Base-by-base conservation (phyloP, 1,139 yeast species). In the Candida tetrigidarum region DNA sequence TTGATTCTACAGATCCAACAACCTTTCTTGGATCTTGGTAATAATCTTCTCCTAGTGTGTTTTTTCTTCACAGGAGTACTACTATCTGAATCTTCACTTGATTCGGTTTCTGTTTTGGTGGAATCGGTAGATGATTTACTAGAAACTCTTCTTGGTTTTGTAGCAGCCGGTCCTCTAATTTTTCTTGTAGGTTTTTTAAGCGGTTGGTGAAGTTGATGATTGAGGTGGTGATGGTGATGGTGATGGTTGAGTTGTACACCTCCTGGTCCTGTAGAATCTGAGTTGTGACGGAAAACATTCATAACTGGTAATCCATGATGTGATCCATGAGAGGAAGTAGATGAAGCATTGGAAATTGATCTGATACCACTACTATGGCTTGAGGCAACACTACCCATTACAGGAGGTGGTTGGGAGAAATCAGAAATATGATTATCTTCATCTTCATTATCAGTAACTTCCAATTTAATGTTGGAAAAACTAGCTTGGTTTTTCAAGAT, bases 1-100 rank as follows among this genome's bases (percentile, higher is more conserved):
- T 76, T 75, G 46, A 76, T 71, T 43, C 81, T 64, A 52, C 81
- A 77, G 41, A 73, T 71, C 78, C 76, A 76, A 53, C 81, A 76
- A 0, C 81, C 81, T 33, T 60, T 67, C 45, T 69, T 71, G 5
- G 78, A 69, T 40, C 80, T 56, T 2, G 77, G 78, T 47, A 72
- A 63, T 28, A 71, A 56, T 46, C 77, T 64, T 53, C 74, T 64
- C 42, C 79, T 60, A 14, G 76, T 74, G 49, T 71, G 62, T 50
- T 72, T 73, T 50, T 69, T 71, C 44, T 48, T 45, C 33, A 32
- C 51, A 29, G 49, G 49, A 37, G 22, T 10, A 9, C 11, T 22
- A 22, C 7, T 12, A 22, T 28, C 35, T 7, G 11, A 9, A 10
- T 25, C 42, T 4, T 39, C 37, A 32, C 23, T 12, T 6, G 36